These are phyloP conservation scores for Lasiodiplodia sp. DNA, from an alignment of 2,329 filamentous ascomycete genomes.

Conservation along the genomic window DNA sequence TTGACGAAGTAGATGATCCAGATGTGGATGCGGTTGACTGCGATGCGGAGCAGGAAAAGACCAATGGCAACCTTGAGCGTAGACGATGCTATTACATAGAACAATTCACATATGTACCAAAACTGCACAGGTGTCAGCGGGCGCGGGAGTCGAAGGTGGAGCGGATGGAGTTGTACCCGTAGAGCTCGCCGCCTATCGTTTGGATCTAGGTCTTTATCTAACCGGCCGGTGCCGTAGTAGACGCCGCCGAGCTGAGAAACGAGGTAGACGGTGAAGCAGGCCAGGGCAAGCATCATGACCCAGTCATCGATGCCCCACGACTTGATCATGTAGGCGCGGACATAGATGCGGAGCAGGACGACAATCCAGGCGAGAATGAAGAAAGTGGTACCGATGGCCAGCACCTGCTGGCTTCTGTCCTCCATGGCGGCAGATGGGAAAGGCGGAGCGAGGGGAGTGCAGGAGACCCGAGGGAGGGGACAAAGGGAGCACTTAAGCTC, in stretches of 20 bases:
- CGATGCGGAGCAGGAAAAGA: constrained; percentile 62
- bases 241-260: constrained; percentile 49
- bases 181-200: constrained; percentile 41
- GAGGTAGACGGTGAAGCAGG: constrained; percentile 51
- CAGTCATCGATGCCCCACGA: constrained; percentile 52
- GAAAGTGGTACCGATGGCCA: constrained; percentile 47
- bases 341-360: constrained; percentile 47
- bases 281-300: constrained; percentile 49
- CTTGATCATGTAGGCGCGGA: constrained; percentile 46
- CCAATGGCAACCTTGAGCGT: constrained; percentile 61
- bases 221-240: constrained; percentile 49
- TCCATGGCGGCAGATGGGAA: constrained; percentile 31
- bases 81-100: constrained; percentile 59
- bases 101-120: constrained; percentile 66
- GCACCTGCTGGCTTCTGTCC: constrained; percentile 36
- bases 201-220: constrained; percentile 44
- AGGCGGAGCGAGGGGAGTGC: background rate
- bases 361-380: constrained; percentile 48
- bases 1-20: constrained; percentile 58
- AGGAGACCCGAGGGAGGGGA: background rate
- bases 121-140: constrained; percentile 42
- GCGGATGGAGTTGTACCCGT: constrained; percentile 34
- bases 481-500: constrained; percentile 22
- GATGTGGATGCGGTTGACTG: constrained; percentile 54
- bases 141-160: background rate